phyloP scores from a whole-genome alignment of 176 grass and related monocot genomes.

The Carex cristatella region DNA sequence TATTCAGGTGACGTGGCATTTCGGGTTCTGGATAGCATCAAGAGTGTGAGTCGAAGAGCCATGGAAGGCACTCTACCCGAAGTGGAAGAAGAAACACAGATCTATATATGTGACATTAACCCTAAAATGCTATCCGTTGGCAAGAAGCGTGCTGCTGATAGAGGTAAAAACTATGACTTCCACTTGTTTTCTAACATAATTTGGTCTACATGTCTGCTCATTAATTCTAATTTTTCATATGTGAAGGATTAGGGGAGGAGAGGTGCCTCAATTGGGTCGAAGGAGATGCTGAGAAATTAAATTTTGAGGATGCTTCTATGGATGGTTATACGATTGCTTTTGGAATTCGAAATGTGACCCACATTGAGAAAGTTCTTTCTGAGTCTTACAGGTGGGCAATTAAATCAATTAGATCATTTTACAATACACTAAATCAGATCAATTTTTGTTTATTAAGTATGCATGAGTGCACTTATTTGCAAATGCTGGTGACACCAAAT shows the following conservation, averaged over 20 bases:
- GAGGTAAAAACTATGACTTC: slow-evolving; percentile 34
- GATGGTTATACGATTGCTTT: slow-evolving; percentile 94
- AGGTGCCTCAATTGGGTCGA: slow-evolving; percentile 67
- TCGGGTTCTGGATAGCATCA: slow-evolving; percentile 65
- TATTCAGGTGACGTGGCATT: slow-evolving; percentile 83
- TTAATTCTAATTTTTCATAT: slow-evolving; percentile 6
- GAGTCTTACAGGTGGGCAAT: slow-evolving; percentile 71
- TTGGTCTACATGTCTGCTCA: slow-evolving; percentile 4
- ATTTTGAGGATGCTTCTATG: slow-evolving; percentile 84
- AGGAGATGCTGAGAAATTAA: slow-evolving; percentile 86
- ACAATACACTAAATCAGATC: neutral
- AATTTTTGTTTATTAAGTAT: neutral
- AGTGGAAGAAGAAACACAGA: slow-evolving; percentile 70
- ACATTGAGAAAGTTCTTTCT: slow-evolving; percentile 80
- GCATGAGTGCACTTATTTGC: neutral
- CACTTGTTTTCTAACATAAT: neutral
- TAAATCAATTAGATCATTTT: neutral
- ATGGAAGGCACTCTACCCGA: slow-evolving; percentile 44
- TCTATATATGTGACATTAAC: slow-evolving; percentile 89
- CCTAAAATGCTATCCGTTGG: slow-evolving; percentile 88
- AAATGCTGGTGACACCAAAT: neutral
- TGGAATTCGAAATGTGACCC: slow-evolving; percentile 92
- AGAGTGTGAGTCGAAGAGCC: slow-evolving; percentile 52
- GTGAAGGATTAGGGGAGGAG: slow-evolving; percentile 44
- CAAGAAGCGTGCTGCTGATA: slow-evolving; percentile 76